These are phyloP conservation scores for Fusarium albidum DNA, from an alignment of 2,329 filamentous ascomycete species.

Conservation along the genomic window DNA sequence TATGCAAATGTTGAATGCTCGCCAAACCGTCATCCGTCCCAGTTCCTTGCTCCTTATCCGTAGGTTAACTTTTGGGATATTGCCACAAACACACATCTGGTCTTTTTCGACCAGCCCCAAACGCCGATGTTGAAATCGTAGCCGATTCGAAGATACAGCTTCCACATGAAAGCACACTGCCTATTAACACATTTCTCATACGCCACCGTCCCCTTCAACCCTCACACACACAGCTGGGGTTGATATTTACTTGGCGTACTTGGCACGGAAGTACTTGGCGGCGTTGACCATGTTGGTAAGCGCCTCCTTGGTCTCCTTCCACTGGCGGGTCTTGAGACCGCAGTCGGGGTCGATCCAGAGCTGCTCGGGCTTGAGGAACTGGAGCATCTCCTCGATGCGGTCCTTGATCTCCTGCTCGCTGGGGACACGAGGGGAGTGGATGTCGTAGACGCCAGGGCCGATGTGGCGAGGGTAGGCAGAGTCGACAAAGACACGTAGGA, in stretches of 20 bases:
- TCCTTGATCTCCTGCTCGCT: constrained; percentile 98
- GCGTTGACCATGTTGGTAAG: constrained; percentile 97
- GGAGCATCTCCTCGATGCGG: constrained; percentile 97
- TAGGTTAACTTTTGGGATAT: constrained; percentile 49
- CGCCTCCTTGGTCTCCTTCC: constrained; percentile 98
- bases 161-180: constrained; percentile 42
- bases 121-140: constrained; percentile 70
- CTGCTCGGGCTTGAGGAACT: constrained; percentile 96
- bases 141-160: constrained; percentile 50
- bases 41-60: constrained; percentile 42
- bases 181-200: constrained; percentile 43
- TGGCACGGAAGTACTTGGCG: constrained; percentile 93
- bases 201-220: constrained; percentile 32
- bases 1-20: constrained; percentile 53
- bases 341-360: constrained; percentile 99
- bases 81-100: constrained; percentile 46
- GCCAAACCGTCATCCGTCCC: constrained; percentile 42
- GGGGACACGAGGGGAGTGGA: constrained; percentile 98
- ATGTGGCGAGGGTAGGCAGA: constrained; percentile 98
- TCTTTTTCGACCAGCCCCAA: constrained; percentile 50
- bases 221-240: constrained; percentile 25
- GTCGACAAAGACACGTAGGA: constrained; percentile 98
- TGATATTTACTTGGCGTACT: constrained; percentile 71
- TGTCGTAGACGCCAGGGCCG: constrained; percentile 98
- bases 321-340: constrained; percentile 98